These are phyloP conservation scores for Mycena capillaripes DNA, from an alignment of 768 basidiomycete genomes.

Conservation along the genomic window DNA sequence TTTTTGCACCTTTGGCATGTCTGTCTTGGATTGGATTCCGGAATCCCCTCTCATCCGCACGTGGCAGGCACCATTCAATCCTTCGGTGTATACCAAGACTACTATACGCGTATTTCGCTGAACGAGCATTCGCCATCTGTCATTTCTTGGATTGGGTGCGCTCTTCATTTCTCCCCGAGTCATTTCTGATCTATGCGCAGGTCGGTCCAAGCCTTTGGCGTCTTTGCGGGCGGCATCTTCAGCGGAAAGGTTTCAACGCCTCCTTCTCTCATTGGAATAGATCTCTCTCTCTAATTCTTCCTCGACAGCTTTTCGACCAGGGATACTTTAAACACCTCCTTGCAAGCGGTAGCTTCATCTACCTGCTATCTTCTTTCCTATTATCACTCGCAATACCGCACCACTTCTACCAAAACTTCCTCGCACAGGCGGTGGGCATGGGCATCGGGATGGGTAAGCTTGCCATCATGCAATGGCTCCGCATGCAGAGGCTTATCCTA, in stretches of 20 bases:
- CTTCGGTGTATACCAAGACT: constrained; percentile 67
- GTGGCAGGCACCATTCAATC: constrained; percentile 53
- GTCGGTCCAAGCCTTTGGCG: constrained; percentile 61
- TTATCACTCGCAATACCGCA: constrained; percentile 62
- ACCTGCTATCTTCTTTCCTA: constrained; percentile 66
- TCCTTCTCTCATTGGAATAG: neutral
- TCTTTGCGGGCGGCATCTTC: constrained; percentile 60
- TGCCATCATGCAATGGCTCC: no score
- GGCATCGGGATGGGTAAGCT: constrained; percentile 64
- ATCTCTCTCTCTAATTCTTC: no score
- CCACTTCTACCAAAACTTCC: constrained; percentile 66
- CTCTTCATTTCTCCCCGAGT: neutral
- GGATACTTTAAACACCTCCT: constrained; percentile 64
- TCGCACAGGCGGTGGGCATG: constrained; percentile 69
- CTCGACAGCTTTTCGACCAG: constrained; percentile 51
- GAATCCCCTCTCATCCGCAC: neutral
- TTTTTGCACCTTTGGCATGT: constrained; percentile 62
- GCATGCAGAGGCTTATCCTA: no score
- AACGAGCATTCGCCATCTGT: constrained; percentile 56
- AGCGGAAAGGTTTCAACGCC: constrained; percentile 49
- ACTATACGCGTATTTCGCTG: constrained; percentile 59
- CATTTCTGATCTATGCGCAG: neutral
- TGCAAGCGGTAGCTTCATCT: constrained; percentile 53
- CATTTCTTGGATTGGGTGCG: constrained; percentile 65
- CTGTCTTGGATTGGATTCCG: neutral